These are phyloP conservation scores for Fusarium longipes DNA, from an alignment of 2,329 filamentous ascomycete species.

Conservation along the genomic window DNA sequence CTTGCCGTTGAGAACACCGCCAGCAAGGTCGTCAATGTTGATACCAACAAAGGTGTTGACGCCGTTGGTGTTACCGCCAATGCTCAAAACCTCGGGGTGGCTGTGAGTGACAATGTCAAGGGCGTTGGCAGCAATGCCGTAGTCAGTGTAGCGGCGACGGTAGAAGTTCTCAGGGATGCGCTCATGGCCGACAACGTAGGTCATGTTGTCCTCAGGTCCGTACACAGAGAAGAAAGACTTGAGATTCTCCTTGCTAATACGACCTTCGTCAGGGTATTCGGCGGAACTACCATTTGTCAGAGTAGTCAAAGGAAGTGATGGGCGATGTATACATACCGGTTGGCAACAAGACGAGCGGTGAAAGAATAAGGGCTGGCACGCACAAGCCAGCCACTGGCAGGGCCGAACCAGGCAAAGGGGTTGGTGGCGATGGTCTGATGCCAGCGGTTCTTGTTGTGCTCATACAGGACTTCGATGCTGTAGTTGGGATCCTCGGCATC, in stretches of 20 bases:
- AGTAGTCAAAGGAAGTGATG: neutral
- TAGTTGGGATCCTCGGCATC: constrained; percentile 50
- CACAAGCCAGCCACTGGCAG: constrained; percentile 61
- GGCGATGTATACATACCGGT: constrained; percentile 41
- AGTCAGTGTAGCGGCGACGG: constrained; percentile 54
- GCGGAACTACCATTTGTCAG: constrained; percentile 44
- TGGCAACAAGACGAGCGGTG: constrained; percentile 56
- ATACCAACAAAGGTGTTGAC: constrained; percentile 63
- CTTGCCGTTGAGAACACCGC: constrained; percentile 56
- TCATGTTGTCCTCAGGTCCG: constrained; percentile 51
- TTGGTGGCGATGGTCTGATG: constrained; percentile 61
- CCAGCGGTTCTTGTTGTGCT: constrained; percentile 58
- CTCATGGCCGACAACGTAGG: constrained; percentile 61
- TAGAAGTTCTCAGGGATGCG: constrained; percentile 66
- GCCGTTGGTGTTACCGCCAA: constrained; percentile 64
- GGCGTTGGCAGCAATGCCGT: constrained; percentile 56
- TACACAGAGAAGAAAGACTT: constrained; percentile 61
- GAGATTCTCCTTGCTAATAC: constrained; percentile 50
- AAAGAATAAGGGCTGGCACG: constrained; percentile 62
- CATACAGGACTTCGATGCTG: constrained; percentile 55
- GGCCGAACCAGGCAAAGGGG: constrained; percentile 66
- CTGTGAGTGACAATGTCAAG: constrained; percentile 55
- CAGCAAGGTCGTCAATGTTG: constrained; percentile 55
- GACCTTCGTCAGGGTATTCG: constrained; percentile 52
- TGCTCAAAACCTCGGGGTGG: constrained; percentile 56